Conservation (phyloP, 805 yeast species). For the Citeromyces matritensis region DNA sequence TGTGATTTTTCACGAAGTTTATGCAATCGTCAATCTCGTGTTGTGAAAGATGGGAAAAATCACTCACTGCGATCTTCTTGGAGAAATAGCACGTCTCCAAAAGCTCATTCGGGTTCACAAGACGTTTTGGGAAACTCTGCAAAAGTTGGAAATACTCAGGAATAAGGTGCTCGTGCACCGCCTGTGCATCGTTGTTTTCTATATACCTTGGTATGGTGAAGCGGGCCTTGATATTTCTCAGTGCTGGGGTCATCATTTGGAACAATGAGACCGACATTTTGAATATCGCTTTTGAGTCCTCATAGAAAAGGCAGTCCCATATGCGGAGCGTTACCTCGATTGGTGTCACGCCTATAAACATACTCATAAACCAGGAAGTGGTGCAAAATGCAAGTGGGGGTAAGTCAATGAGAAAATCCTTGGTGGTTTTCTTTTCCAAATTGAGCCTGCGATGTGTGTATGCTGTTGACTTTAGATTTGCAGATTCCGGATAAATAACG, state of each 20-base stretch:
- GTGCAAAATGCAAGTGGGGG: conserved; percentile 92
- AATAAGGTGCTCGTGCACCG: conserved; percentile 12
- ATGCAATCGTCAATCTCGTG: conserved; percentile 71
- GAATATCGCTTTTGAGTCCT: conserved; percentile 78
- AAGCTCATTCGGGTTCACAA: conserved; percentile 54
- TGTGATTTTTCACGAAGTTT: conserved; percentile 55
- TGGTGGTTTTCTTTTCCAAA: conserved; percentile 10
- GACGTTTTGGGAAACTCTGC: conserved; percentile 65
- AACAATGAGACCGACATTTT: conserved; percentile 70
- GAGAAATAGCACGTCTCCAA: conserved; percentile 51
- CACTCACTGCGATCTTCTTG: conserved; percentile 36
- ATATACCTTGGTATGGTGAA: conserved; percentile 4
- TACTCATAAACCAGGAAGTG: conserved; percentile 96
- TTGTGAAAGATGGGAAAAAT: conserved; percentile 65
- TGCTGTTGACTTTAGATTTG: neutral
- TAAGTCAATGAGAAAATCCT: conserved; percentile 47
- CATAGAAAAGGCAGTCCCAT: conserved; percentile 93
- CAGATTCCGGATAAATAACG: conserved; percentile 15
- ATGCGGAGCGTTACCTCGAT: conserved; percentile 77
- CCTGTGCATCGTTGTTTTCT: conserved; percentile 1
- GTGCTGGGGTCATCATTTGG: conserved; percentile 43
- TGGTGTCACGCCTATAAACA: conserved; percentile 84
- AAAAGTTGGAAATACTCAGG: conserved; percentile 58
- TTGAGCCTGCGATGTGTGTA: conserved; percentile 14
- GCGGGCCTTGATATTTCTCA: neutral